Percentiles rank a stretch among this genome's conserved stretches.
Evolutionary conservation across 352 stramenopile species (phyloP).

Genomic region (Phytopythium mirpurense): DNA sequence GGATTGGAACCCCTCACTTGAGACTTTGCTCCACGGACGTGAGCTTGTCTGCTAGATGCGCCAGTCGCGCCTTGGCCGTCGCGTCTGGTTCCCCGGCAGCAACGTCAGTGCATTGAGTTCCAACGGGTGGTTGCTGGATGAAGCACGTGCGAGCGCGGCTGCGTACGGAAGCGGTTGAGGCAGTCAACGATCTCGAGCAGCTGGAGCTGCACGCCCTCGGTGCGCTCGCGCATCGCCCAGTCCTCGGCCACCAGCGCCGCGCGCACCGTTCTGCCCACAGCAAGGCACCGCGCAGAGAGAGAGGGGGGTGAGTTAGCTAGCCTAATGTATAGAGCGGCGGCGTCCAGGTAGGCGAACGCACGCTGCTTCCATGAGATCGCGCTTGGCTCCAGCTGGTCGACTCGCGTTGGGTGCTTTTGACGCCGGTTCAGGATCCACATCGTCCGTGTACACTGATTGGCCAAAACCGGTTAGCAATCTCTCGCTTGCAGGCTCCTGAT

Average conservation of each 20-base stretch:
- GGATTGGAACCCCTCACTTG: slow-evolving; percentile 15
- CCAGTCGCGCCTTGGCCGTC: slow-evolving; percentile 31
- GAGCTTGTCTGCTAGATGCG: slow-evolving; percentile 41
- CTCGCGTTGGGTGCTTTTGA: no score
- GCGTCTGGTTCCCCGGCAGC: slow-evolving; percentile 19
- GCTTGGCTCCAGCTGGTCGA: no score
- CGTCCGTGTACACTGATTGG: no score
- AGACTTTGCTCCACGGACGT: slow-evolving; percentile 34
- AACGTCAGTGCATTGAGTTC: no score
- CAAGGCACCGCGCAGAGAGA: not conserved
- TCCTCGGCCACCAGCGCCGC: slow-evolving; percentile 38
- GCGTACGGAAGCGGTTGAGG: slow-evolving; percentile 57
- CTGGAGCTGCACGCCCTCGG: slow-evolving; percentile 43
- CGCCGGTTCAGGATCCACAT: no score
- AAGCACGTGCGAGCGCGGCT: no score
- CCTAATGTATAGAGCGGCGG: no score
- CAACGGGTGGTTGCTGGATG: no score
- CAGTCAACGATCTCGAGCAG: slow-evolving; percentile 55
- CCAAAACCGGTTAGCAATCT: slow-evolving; percentile 1
- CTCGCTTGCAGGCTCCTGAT: slow-evolving; percentile 2
- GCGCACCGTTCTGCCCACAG: slow-evolving; percentile 10
- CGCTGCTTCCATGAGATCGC: slow-evolving; percentile 8
- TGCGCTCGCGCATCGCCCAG: slow-evolving; percentile 42
- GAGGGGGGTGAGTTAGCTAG: no score
- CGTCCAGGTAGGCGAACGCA: slow-evolving; percentile 4